Evolutionary conservation across 1,284 basidiomycete genomes (phyloP), one percentile per base, ranked within the genome.

Genomic region (Puccinia horiana): DNA sequence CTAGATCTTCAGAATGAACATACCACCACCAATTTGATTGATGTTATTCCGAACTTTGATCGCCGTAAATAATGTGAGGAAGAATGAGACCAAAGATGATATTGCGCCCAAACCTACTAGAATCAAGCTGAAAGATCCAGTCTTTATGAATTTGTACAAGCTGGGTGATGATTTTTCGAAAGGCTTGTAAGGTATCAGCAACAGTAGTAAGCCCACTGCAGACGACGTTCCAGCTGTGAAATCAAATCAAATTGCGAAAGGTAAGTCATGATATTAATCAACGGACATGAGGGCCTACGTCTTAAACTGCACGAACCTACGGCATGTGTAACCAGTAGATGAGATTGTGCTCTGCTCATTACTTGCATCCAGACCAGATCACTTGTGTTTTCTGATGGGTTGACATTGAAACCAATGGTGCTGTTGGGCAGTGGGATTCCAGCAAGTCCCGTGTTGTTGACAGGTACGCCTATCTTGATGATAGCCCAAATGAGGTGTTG

Each of bases 121-220:
- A 37, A 79, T 32, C n/a, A 79, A 52, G 52, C 65, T 70, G 47
- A 70, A 3, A 37, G 77, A 72, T 26, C 47, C 77, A 29, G 49
- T 37, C 42, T 79, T 79, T 6, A 79, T 11, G 52, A 79, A 79
- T 56, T 65, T 44, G 32, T 47, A 47, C 37, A 79, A 58, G 47
- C 65, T 44, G 42, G 77, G 77, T 32, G 35, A 42, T 29, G 65
- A 42, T 69, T 47, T 49, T 70, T 79, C 77, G 35, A 79, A 56
- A 18, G 77, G 49, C 67, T 79, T 79, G 67, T 79, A 79, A 20
- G 77, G 77, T 69, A 79, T 70, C 20, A 79, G 32, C 18, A 79
- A 56, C n/a, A 79, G 49, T 18, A 72, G 32, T 29, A 79, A 52
- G 11, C 77, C 77, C n/a, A 72, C 1, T 54, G 77, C 61, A 18